Evolutionary conservation across 1,284 basidiomycete species (phyloP).

Genomic region (Cryptococcus sp.): DNA sequence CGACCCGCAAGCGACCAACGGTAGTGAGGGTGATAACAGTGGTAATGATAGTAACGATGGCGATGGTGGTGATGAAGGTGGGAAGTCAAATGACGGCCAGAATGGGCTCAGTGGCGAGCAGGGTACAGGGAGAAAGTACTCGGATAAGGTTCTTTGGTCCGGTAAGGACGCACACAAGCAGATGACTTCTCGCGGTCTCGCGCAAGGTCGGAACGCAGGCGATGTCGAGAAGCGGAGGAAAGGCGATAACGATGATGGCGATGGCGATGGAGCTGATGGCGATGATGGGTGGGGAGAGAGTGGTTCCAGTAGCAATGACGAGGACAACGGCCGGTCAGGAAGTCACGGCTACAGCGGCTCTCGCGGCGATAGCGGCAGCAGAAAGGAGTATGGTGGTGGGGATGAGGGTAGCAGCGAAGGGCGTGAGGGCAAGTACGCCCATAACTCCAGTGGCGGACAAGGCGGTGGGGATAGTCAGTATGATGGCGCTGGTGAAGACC

Average conservation of each 20-base stretch:
- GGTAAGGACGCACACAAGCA: no score
- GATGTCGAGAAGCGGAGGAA: not conserved
- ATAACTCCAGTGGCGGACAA: no score
- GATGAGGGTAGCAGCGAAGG: not conserved
- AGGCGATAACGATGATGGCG: not conserved
- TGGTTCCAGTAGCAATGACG: not conserved
- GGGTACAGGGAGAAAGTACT: no score
- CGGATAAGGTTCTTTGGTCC: no score
- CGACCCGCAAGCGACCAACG: no score
- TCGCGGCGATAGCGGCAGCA: not conserved
- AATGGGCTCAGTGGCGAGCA: not conserved
- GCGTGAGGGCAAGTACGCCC: no score
- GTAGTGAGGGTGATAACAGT: not conserved
- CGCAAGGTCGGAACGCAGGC: not conserved
- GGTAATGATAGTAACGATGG: not conserved
- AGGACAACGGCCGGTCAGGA: not conserved
- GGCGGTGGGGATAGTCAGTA: no score
- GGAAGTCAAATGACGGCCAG: not conserved
- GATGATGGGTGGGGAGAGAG: slow-evolving; percentile 1
- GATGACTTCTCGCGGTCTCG: not conserved
- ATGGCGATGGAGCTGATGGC: not conserved
- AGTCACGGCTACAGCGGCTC: not conserved
- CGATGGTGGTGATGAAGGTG: not conserved
- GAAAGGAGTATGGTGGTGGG: not conserved
- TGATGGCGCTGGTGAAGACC: no score